These are phyloP conservation scores for Naegleria fowleri DNA, from an alignment of 208 protist genomes.

Conservation along the genomic window DNA sequence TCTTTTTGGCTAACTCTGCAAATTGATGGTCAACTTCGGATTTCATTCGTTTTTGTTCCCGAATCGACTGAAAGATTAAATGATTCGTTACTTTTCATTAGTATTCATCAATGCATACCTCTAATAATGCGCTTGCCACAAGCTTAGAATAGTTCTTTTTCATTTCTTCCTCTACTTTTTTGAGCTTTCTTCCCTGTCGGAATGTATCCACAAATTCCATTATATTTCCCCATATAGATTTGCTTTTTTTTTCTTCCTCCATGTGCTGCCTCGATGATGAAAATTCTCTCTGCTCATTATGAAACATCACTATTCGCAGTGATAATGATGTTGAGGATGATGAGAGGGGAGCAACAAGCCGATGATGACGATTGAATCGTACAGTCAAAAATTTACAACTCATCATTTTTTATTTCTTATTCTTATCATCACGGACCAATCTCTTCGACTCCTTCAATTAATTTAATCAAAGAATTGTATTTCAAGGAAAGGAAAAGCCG, in stretches of 20 bases:
- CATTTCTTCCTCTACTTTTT: not conserved
- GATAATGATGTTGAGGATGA: not conserved
- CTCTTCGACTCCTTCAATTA: too few relatives aligned
- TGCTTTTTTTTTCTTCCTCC: not conserved
- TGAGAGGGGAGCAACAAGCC: not conserved
- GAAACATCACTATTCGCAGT: too few relatives aligned
- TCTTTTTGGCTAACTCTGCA: not conserved
- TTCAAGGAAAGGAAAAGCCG: too few relatives aligned
- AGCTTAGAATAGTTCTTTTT: not conserved
- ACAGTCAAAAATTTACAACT: too few relatives aligned
- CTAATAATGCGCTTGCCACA: not conserved
- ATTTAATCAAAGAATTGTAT: too few relatives aligned
- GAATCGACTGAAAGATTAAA: not conserved
- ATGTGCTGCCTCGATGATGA: not conserved
- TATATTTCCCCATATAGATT: not conserved
- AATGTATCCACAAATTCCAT: not conserved
- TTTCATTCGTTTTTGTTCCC: not conserved
- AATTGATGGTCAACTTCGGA: not conserved
- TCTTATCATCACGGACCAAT: too few relatives aligned
- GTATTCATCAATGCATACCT: not conserved
- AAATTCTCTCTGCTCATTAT: not conserved
- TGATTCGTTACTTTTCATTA: too few relatives aligned
- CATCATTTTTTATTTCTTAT: too few relatives aligned
- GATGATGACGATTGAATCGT: too few relatives aligned
- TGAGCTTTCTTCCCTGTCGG: not conserved